Base-by-base conservation (phyloP, 164 flowering plant species). In the Vitis cinerea region DNA sequence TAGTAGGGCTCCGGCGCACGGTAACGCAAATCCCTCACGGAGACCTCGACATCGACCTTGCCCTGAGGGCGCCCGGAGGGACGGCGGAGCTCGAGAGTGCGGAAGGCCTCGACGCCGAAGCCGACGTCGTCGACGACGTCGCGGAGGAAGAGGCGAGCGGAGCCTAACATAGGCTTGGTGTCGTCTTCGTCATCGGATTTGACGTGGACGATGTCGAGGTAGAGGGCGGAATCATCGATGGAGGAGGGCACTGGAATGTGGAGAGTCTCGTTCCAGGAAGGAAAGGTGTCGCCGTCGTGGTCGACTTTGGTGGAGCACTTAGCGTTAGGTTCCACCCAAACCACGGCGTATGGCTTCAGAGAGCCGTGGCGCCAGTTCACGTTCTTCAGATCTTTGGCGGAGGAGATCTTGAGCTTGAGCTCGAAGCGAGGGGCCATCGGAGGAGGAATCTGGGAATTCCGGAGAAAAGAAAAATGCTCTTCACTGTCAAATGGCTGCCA, bases 51-150 rank as follows among this genome's bases (percentile, higher is more conserved):
- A 1, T 85, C 87, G 23, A 90, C 1, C 73, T 86, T 88, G 6
- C 97, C 97, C 0, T 92, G 98, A 3, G 96, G 98, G 2, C 98
- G 76, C 47, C 96, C 98, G 29, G 98, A 90, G 2, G 98, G 94
- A 14, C 98, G 91, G 63, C 81, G 86, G 65, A 90, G 88, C 71
- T 80, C 62, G 37, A 90, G 72, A 3, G 64, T 73, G 0, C 73
- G 72, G 29, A 4, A 8, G 72, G 51, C 70, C 0, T 52, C 65
- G 17, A 62, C 70, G 31, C 83, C 90, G 57, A 78, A 0, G 9
- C 91, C 91, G 63, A 67, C 84, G 4, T 87, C 95, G 52, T 86
- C 80, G 63, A 87, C 19, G 65, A 89, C 77, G 3, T 89, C 90
- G 3, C 66, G 44, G 55, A 89, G 85, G 9, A 55, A 74, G 58